A percentile compares a stretch with the other conserved stretches of the same genome.
Conservation (phyloP, 805 yeast genomes). For the Spathaspora girioi region DNA sequence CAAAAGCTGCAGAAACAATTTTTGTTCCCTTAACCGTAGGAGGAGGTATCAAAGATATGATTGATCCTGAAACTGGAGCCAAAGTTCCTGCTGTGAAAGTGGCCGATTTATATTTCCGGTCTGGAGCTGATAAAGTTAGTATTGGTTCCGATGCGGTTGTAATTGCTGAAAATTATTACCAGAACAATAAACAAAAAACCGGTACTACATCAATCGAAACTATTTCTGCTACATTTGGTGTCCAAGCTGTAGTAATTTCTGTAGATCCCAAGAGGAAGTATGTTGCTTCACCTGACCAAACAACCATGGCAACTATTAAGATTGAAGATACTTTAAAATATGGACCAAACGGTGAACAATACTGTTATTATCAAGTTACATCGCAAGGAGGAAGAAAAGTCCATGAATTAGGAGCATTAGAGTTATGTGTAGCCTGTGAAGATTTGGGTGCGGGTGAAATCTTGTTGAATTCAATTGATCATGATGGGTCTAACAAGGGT, state of each 20-base stretch:
- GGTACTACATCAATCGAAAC: conserved; percentile 92
- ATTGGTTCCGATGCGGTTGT: conserved; percentile 96
- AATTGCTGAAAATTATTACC: conserved; percentile 82
- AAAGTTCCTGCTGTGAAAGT: conserved; percentile 81
- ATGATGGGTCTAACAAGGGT: conserved; percentile 95
- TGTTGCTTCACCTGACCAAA: conserved; percentile 56
- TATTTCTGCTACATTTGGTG: conserved; percentile 87
- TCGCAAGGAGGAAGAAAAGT: conserved; percentile 93
- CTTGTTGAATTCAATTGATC: conserved; percentile 88
- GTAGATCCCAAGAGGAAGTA: conserved; percentile 95
- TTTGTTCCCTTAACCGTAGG: conserved; percentile 98
- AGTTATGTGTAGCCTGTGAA: conserved; percentile 85
- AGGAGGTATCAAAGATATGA: conserved; percentile 92
- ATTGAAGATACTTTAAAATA: conserved; percentile 45
- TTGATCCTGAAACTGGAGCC: conserved; percentile 76
- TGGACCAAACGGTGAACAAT: conserved; percentile 88
- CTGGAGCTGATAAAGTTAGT: conserved; percentile 98
- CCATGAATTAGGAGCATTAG: conserved; percentile 85
- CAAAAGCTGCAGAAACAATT: conserved; percentile 77
- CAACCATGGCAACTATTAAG: conserved; percentile 60
- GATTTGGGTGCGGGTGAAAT: conserved; percentile 96
- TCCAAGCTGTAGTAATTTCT: conserved; percentile 95
- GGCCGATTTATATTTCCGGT: conserved; percentile 85
- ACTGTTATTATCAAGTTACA: conserved; percentile 93
- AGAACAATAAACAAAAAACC: conserved; percentile 49